phyloP scores from a whole-genome alignment of 371 early-diverging fungal genomes.

The Fennellomyces sp. region DNA sequence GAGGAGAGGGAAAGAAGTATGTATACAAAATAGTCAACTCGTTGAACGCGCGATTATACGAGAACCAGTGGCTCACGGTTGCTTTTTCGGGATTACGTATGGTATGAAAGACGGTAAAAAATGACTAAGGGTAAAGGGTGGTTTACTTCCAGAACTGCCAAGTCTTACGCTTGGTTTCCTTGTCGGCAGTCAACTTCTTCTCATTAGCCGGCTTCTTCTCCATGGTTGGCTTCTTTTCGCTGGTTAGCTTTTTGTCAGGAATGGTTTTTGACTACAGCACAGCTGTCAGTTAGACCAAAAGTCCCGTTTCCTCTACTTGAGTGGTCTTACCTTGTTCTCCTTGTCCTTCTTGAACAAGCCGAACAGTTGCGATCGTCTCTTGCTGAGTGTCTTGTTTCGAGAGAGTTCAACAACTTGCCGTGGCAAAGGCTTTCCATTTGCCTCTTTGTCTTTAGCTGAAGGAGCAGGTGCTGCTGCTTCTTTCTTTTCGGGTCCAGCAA shows the following conservation, averaged over 20 bases:
- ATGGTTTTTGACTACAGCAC: too few relatives aligned
- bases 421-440: background rate
- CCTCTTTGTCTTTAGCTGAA: too few relatives aligned
- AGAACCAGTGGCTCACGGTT: background rate
- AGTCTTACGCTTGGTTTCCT: conserved; percentile 23
- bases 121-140: background rate
- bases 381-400: conserved; percentile 1
- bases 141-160: conserved; percentile 29
- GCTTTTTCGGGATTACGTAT: background rate
- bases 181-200: conserved; percentile 9
- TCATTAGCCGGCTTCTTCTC: too few relatives aligned
- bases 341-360: conserved; percentile 20
- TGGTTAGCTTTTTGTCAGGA: background rate
- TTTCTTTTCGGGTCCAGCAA: too few relatives aligned
- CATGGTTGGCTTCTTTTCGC: conserved; percentile 4
- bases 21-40: background rate
- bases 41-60: background rate
- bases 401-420: background rate
- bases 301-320: background rate
- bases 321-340: background rate
- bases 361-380: conserved; percentile 14
- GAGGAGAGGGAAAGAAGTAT: background rate
- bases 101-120: background rate
- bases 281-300: too few relatives aligned
- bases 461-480: too few relatives aligned